Base-by-base conservation (phyloP, 1,284 basidiomycete species). In the Sparassis latifolia region DNA sequence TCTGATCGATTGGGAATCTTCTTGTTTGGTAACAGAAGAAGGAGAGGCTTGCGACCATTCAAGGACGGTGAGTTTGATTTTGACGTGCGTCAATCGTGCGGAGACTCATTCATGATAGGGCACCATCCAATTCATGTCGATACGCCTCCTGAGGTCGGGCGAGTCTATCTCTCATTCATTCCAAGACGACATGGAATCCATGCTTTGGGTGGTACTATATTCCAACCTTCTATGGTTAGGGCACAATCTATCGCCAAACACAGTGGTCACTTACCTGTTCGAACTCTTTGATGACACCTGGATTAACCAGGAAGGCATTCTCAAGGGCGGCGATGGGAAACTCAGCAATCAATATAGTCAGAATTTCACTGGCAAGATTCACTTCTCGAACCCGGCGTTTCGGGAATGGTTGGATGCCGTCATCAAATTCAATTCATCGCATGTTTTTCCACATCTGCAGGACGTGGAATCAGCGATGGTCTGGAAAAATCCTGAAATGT, bases 121-220 rank as follows among this genome's bases (percentile, higher is more conserved):
- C 32, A 44, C 43, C 10, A 30, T n/a, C 27, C 29, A 44, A 7
- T 44, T 44, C 27, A 44, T 44, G 43, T 44, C 43, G 20, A 27
- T 27, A 30, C 20, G 30, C 5, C 7, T 44, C 32, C 28, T 44
- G 6, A 6, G 27, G 43, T 10, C 20, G 20, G 20, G 20, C 20
- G 27, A 30, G 32, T 10, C 27, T 5, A 5, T 30, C 5, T 9
- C 27, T 7, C 43, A 44, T 30, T 6, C 28, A 5, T 5, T 44
- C 5, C 43, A 44, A 44, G 43, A 44, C 27, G 43, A 44, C 30
- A 44, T 44, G 43, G 43, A 44, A 44, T 44, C 43, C 6, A 30
- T 44, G 6, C 32, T 44, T 10, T 44, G 27, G 6, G 43, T 44
- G 10, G 43, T 44, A 9, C 43, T 44, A 5, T 44, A 44, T 30